Evolutionary conservation across 2,329 filamentous ascomycete species (phyloP).

Genomic region (Basipetospora chlamydospora): DNA sequence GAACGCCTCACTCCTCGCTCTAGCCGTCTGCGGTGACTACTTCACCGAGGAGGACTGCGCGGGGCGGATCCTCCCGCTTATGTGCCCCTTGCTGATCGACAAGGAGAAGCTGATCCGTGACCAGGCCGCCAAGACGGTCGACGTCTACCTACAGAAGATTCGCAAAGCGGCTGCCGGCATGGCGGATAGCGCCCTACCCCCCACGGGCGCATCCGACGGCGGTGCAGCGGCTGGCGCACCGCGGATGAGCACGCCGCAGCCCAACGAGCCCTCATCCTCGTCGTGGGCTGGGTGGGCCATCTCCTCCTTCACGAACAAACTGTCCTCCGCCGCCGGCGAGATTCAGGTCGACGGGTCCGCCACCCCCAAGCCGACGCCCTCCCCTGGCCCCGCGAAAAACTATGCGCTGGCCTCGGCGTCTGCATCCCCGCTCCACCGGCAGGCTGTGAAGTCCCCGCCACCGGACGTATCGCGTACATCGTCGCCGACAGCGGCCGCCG

Average conservation of each 20-base stretch:
- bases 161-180: slow-evolving; percentile 64
- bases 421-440: slow-evolving; percentile 43
- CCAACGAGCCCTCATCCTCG: slow-evolving; percentile 42
- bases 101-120: slow-evolving; percentile 93
- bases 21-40: slow-evolving; percentile 71
- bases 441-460: slow-evolving; percentile 40
- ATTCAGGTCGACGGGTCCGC: slow-evolving; percentile 44
- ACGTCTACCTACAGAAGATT: slow-evolving; percentile 70
- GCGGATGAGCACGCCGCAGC: slow-evolving; percentile 67
- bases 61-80: slow-evolving; percentile 62
- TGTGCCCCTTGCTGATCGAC: slow-evolving; percentile 77
- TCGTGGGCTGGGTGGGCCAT: slow-evolving; percentile 94
- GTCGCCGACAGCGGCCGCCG: slow-evolving; percentile 30
- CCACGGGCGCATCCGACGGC: slow-evolving; percentile 38
- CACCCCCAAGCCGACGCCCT: slow-evolving; percentile 24
- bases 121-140: slow-evolving; percentile 78
- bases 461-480: slow-evolving; percentile 31
- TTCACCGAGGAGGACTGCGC: slow-evolving; percentile 89
- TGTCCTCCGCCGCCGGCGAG: slow-evolving; percentile 71
- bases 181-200: slow-evolving; percentile 66
- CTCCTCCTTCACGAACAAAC: slow-evolving; percentile 92
- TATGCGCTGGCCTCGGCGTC: slow-evolving; percentile 30
- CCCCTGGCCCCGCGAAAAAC: slow-evolving; percentile 23
- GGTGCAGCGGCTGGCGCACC: slow-evolving; percentile 45
- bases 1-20: slow-evolving; percentile 74